These are phyloP conservation scores for Polychaeton citri DNA, from an alignment of 2,329 filamentous ascomycete species.

Conservation along the genomic window DNA sequence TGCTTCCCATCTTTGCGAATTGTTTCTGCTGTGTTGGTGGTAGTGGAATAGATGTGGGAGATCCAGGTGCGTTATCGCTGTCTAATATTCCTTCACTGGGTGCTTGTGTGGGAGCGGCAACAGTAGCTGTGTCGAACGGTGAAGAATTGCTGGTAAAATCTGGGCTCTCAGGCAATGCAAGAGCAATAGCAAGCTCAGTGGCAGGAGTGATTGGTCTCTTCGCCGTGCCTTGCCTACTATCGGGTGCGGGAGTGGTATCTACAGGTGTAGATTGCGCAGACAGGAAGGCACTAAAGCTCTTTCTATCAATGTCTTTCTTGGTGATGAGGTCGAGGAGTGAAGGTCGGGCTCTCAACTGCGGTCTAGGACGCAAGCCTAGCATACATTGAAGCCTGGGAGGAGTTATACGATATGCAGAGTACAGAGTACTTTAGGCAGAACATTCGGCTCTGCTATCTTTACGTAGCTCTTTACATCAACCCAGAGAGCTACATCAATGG, in stretches of 20 bases:
- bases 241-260: conserved; percentile 2
- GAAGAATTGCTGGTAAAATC: neutral
- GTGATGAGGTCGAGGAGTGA: conserved; percentile 50
- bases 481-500: too few species aligned
- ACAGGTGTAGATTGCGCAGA: neutral
- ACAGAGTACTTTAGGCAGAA: too few species aligned
- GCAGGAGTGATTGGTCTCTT: conserved; percentile 1
- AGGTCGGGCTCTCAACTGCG: conserved; percentile 44
- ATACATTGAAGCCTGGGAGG: conserved; percentile 11
- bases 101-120: neutral
- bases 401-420: too few species aligned
- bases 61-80: conserved; percentile 4
- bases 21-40: neutral
- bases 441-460: too few species aligned
- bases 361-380: conserved; percentile 44
- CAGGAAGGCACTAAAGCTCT: neutral
- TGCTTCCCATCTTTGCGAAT: conserved; percentile 20
- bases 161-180: conserved; percentile 1
- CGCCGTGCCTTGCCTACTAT: conserved; percentile 2
- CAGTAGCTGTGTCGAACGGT: conserved; percentile 19
- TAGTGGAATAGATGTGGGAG: neutral
- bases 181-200: neutral
- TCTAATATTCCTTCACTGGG: conserved; percentile 3
- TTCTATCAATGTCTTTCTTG: conserved; percentile 32
- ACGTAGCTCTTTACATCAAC: too few species aligned